Conservation (phyloP, 345 rosid species). For the Eucalyptus paniculata region DNA sequence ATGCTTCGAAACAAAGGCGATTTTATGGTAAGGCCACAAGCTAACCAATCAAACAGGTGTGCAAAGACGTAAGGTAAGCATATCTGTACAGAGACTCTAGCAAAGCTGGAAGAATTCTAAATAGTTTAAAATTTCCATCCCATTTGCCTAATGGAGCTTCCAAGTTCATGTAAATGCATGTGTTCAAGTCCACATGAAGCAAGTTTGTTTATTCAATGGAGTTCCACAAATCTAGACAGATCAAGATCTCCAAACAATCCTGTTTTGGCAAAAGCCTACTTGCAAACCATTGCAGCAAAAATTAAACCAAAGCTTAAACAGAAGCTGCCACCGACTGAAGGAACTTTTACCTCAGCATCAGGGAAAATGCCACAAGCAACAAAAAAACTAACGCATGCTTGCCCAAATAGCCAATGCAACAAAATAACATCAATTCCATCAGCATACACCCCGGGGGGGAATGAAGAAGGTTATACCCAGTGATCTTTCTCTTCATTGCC, state of each 20-base stretch:
- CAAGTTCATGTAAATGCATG: neutral
- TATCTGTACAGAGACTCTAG: neutral
- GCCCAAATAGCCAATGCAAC: neutral
- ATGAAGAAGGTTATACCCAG: neutral
- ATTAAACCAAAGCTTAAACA: neutral
- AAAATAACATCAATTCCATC: neutral
- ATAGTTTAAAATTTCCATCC: neutral
- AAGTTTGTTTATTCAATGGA: neutral
- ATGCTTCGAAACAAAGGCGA: neutral
- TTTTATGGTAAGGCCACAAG: neutral
- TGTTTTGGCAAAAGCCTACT: neutral
- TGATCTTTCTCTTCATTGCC: conserved; percentile 95
- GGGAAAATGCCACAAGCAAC: neutral
- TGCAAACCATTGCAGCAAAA: neutral
- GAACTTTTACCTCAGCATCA: neutral
- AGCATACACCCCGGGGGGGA: too few species aligned
- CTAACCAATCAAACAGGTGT: neutral
- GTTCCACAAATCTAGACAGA: neutral
- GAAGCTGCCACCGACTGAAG: neutral
- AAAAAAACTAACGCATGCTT: neutral
- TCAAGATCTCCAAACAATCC: neutral
- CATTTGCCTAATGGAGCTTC: neutral
- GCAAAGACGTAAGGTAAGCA: neutral
- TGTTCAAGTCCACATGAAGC: neutral
- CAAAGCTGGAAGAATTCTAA: neutral